Base-by-base conservation (phyloP, 2,329 filamentous ascomycete species). In the Saccharata proteae region DNA sequence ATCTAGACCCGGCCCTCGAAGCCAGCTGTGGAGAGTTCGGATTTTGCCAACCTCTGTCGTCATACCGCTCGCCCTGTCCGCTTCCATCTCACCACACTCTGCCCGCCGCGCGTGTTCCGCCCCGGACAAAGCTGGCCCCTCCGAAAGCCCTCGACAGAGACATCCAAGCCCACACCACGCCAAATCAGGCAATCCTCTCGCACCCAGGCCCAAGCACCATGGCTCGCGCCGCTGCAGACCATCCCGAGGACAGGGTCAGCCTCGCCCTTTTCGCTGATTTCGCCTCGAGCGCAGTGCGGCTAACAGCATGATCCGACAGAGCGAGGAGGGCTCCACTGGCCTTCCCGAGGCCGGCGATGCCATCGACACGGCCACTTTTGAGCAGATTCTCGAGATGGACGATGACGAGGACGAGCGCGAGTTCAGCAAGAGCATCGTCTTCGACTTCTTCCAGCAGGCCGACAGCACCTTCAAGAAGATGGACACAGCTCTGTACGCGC, bases 331-430 rank as follows among this genome's bases (percentile, higher is more conserved):
- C 32, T 52, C 55, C 36, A 55, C 61, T 34, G 64, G 58, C 38
- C 55, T 74, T 47, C 64, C 67, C 37, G 72, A 81, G 38, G 72
- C 84, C 42, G 76, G 74, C 37, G 80, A 90, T 42, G 68, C 69
- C 51, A 77, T 98, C 58, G 88, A 96, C 55, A 61, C 66, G 38
- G 54, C 59, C 34, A 93, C 85, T 35, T 98, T 98, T 48, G 76
- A 78, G 47, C 90, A 96, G 65, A 96, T 98, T 54, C 73, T 96
- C 40, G 90, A 96, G 59, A 94, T 98, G 88, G 90, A 98, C 55
- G 90, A 96, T 41, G 80, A 82, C 41, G 79, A 82, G 43, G 73
- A 77, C 8, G 80, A 88, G 41, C 71, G 77, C 45, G 84, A 93
- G 29, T 96, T 96, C 66, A 92, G 81, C 61, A 73, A 68, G 46